Evolutionary conservation across 1,139 yeast genomes (phyloP).

Genomic region (Pichia terricola): DNA sequence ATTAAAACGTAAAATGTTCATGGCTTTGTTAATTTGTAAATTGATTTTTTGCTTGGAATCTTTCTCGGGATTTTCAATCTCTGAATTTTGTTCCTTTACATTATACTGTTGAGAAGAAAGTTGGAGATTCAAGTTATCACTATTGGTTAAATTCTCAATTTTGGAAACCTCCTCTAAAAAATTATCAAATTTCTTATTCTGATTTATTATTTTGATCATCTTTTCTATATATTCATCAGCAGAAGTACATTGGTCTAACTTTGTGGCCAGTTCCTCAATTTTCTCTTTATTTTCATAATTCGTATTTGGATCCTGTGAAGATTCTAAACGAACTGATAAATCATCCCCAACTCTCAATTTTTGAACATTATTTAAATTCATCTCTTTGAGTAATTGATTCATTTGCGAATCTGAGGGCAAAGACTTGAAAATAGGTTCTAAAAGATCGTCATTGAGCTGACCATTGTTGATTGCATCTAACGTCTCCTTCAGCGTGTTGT

Average conservation of each 20-base stretch:
- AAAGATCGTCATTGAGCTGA: slow-evolving; percentile 15
- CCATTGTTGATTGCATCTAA: slow-evolving; percentile 25
- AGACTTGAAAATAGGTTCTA: slow-evolving; percentile 3
- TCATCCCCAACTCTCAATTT: slow-evolving; percentile 5
- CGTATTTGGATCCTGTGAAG: background rate
- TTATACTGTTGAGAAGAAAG: background rate
- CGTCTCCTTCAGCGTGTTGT: slow-evolving; percentile 23
- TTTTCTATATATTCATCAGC: slow-evolving; percentile 19
- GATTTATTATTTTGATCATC: slow-evolving; percentile 17
- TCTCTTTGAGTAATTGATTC: slow-evolving; percentile 5
- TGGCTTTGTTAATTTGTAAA: slow-evolving; percentile 16
- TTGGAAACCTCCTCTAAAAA: slow-evolving; percentile 16
- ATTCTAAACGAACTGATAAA: slow-evolving; percentile 5
- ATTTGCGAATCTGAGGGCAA: slow-evolving; percentile 5
- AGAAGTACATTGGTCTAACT: background rate
- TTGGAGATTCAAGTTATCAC: background rate
- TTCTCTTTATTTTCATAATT: background rate
- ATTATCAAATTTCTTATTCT: slow-evolving; percentile 17
- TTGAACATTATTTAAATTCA: slow-evolving; percentile 4
- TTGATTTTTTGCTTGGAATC: slow-evolving; percentile 1
- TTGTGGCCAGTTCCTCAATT: background rate
- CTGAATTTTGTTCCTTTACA: background rate
- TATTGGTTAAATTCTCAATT: background rate
- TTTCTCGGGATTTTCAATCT: background rate
- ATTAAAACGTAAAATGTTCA: slow-evolving; percentile 17